These are phyloP conservation scores for Oryza officinalis DNA, from an alignment of 176 grass and related monocot species.

Conservation along the genomic window DNA sequence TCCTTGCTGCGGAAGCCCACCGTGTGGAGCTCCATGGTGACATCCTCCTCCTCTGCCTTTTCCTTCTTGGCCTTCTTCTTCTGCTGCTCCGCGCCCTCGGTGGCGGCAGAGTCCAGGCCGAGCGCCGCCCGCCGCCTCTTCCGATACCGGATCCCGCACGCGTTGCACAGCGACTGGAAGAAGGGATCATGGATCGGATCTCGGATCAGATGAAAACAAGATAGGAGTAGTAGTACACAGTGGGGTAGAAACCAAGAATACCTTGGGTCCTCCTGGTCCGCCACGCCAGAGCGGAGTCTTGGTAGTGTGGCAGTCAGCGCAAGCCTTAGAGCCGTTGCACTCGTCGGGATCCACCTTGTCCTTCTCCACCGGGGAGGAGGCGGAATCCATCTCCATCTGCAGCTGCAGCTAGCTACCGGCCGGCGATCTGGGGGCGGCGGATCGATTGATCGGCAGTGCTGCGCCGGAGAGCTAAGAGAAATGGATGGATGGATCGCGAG, in stretches of 20 bases:
- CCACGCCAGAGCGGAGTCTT: constrained; percentile 82
- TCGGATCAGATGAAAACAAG: background rate
- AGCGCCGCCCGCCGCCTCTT: constrained; percentile 67
- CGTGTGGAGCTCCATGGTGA: constrained; percentile 47
- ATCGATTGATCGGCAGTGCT: background rate
- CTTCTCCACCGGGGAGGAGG: background rate
- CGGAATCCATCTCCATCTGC: background rate
- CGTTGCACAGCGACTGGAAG: constrained; percentile 81
- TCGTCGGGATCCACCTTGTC: constrained; percentile 24
- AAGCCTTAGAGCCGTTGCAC: constrained; percentile 47
- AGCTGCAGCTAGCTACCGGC: background rate
- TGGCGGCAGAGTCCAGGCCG: constrained; percentile 24
- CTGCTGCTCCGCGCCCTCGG: background rate
- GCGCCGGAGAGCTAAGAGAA: background rate
- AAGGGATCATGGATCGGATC: background rate
- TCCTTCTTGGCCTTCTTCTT: background rate
- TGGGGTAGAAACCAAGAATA: too few relatives aligned
- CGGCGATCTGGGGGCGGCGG: background rate
- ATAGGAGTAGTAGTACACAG: background rate
- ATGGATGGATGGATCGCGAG: background rate
- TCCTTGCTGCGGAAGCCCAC: constrained; percentile 53
- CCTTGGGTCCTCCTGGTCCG: constrained; percentile 81
- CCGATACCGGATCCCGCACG: constrained; percentile 90
- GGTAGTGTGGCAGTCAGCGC: constrained; percentile 75
- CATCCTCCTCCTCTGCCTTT: background rate